A percentile compares a stretch with the other conserved stretches of the same genome.
Conservation (phyloP, 371 early-diverging fungal genomes). For the Mucor mucedo region DNA sequence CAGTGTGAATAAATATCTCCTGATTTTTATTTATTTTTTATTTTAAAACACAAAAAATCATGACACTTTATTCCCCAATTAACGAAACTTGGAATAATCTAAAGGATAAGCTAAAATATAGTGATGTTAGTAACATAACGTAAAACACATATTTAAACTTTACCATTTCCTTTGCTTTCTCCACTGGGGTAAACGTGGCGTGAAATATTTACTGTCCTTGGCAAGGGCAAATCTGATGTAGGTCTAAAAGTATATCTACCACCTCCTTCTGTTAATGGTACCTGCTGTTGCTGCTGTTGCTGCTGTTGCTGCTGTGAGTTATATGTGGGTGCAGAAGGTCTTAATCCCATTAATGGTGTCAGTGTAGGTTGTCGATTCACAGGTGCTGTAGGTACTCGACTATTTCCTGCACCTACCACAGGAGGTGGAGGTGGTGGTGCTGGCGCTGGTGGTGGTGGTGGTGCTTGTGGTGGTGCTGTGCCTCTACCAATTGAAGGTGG, state of each 20-base stretch:
- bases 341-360: conserved; percentile 12
- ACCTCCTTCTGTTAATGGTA: conserved; percentile 39
- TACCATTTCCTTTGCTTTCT: conserved; percentile 44
- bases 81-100: conserved; percentile 23
- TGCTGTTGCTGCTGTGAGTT: background rate
- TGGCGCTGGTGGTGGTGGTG: conserved; percentile 26
- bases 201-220: conserved; percentile 23
- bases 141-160: conserved; percentile 8
- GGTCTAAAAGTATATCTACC: conserved; percentile 45
- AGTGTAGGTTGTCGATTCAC: background rate
- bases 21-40: conserved; percentile 2
- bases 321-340: conserved; percentile 6
- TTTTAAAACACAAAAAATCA: background rate
- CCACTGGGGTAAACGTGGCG: conserved; percentile 49
- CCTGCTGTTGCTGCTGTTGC: background rate
- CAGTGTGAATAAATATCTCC: background rate
- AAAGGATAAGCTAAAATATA: conserved; percentile 31
- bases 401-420: background rate
- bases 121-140: background rate
- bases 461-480: conserved; percentile 13
- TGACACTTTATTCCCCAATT: no score
- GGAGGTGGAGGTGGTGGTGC: background rate
- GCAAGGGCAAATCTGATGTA: conserved; percentile 37
- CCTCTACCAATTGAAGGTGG: conserved; percentile 21
- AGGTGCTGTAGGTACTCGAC: conserved; percentile 10